Conservation (phyloP, 495 filamentous ascomycete species). For the Corynascus novoguineensis region DNA sequence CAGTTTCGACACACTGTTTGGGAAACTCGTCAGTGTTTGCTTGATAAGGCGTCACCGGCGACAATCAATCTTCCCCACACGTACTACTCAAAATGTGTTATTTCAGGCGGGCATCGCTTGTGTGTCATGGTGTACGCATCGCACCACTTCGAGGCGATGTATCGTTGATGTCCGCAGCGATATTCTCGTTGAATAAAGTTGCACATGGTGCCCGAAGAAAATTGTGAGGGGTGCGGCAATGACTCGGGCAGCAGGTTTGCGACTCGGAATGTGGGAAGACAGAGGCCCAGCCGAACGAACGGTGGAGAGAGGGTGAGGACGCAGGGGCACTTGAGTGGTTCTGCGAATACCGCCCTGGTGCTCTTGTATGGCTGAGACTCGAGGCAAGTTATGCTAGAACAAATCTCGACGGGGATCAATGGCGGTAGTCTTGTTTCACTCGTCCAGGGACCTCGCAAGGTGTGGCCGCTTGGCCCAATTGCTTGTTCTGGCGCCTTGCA, state of each 20-base stretch:
- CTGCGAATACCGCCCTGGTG: neutral
- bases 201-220: conserved; percentile 7
- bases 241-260: neutral
- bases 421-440: neutral
- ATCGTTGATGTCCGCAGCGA: conserved; percentile 26
- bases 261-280: too few relatives aligned
- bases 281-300: neutral
- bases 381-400: neutral
- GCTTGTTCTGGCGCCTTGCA: conserved; percentile 9
- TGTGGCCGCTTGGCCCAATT: neutral
- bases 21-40: neutral
- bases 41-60: neutral
- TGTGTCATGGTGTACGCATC: conserved; percentile 19
- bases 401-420: neutral
- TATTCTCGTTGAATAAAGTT: conserved; percentile 22
- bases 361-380: conserved; percentile 7
- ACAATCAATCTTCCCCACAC: neutral
- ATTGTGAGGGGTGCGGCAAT: neutral
- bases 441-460: neutral
- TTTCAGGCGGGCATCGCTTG: conserved; percentile 23
- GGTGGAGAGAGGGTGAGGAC: neutral
- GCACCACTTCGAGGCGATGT: conserved; percentile 28
- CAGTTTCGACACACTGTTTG: conserved; percentile 2
- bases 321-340: neutral
- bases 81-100: conserved; percentile 24